A percentile compares a stretch with the other conserved stretches of the same genome.
Conservation (phyloP, 345 rosid species). For the Dipteronia dyeriana region DNA sequence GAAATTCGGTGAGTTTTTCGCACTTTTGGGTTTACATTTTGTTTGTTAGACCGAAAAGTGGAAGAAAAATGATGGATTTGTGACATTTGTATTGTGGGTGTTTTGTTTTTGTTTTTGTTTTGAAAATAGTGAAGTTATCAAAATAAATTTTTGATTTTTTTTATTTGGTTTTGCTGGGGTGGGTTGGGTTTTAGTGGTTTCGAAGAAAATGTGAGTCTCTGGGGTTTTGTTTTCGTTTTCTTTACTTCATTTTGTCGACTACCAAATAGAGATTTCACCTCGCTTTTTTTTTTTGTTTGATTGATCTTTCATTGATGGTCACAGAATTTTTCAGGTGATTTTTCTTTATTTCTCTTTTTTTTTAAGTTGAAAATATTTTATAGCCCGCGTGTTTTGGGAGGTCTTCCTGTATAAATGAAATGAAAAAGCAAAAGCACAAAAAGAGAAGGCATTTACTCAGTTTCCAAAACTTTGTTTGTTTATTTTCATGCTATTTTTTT, state of each 20-base stretch:
- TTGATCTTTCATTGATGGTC: neutral
- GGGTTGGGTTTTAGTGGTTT: neutral
- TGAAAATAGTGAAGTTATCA: neutral
- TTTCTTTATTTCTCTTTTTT: neutral
- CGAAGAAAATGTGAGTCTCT: neutral
- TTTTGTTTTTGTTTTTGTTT: neutral
- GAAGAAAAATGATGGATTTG: slow-evolving; percentile 11
- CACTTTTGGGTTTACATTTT: slow-evolving; percentile 1
- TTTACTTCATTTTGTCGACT: neutral
- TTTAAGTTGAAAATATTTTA: neutral
- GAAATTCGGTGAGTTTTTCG: neutral
- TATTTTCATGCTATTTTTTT: neutral
- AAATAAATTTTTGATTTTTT: neutral
- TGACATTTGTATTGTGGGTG: neutral
- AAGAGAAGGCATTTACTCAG: neutral
- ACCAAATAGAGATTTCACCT: neutral
- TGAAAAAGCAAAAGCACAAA: neutral
- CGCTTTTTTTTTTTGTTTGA: neutral
- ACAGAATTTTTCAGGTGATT: neutral
- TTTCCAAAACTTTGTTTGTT: neutral
- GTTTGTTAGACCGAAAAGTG: slow-evolving; percentile 7
- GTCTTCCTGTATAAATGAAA: neutral
- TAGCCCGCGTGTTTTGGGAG: neutral
- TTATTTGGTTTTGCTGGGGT: neutral
- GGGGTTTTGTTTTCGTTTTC: neutral